phyloP scores from a whole-genome alignment of 495 filamentous ascomycete genomes.

The Venustampulla echinocandica region DNA sequence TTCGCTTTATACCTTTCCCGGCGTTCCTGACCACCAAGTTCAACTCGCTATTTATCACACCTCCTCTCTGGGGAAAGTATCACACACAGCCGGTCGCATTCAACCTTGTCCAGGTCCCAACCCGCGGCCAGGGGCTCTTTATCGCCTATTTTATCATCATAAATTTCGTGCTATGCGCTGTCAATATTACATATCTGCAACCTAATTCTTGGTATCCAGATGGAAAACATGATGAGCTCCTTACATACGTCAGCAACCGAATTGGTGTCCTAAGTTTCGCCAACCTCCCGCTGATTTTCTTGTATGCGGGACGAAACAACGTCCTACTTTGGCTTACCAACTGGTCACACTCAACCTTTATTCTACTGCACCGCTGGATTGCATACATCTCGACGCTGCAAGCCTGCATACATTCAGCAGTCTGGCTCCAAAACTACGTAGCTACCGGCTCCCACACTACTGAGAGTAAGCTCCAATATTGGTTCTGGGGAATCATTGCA shows the following conservation, averaged over 20 bases:
- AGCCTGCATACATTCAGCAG: too few species aligned
- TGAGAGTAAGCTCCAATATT: neutral
- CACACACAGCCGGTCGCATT: conserved; percentile 22
- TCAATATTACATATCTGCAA: conserved; percentile 1
- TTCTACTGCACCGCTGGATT: conserved; percentile 46
- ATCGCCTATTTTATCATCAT: conserved; percentile 29
- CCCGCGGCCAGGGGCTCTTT: conserved; percentile 30
- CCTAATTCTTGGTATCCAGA: conserved; percentile 22
- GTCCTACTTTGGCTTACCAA: conserved; percentile 45
- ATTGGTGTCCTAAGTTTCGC: conserved; percentile 43
- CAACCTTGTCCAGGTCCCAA: conserved; percentile 30
- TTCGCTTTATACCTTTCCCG: conserved; percentile 10
- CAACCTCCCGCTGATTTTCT: conserved; percentile 41
- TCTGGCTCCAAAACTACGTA: too few species aligned
- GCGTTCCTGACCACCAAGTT: neutral
- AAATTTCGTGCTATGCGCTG: conserved; percentile 28
- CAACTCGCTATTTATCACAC: conserved; percentile 24
- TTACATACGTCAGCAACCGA: conserved; percentile 37
- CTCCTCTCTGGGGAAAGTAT: conserved; percentile 26
- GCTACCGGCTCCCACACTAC: too few species aligned
- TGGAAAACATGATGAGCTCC: conserved; percentile 14
- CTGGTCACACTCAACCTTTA: conserved; percentile 46
- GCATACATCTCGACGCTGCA: too few species aligned
- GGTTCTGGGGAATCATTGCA: neutral
- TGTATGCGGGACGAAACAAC: conserved; percentile 48